Evolutionary conservation across 2,329 filamentous ascomycete genomes (phyloP), one percentile per base, ranked within the genome.

Genomic region (Peltaster fructicola): DNA sequence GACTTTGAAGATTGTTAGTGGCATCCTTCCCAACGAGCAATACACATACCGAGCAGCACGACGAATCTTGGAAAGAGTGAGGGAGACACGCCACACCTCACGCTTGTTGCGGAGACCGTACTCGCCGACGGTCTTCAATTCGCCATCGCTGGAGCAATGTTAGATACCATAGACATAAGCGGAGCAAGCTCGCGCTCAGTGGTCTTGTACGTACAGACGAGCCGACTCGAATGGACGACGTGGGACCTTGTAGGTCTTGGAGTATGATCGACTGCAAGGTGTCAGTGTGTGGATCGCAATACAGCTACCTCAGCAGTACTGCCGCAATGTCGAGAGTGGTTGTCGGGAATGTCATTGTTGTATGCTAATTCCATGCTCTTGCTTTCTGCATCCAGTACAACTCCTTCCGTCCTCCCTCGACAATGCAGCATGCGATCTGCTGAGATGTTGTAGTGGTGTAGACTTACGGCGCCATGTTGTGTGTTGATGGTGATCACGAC

Each of bases 51-150:
- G 88, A 59, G 88, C 88, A 76, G 88, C 88, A 92, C 88, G 88
- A 84, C 88, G 88, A 54, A 98, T 98, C 77, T 95, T 95, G 68
- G 88, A 95, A 56, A 98, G 77, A 54, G 85, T 93, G 63, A 98
- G 77, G 73, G 81, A 76, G 65, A 98, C 88, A 65, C 88, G 82
- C 88, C 88, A 98, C 57, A 98, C 88, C 73, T 98, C 88, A 71
- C 88, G 85, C 82, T 98, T 98, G 73, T 98, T 98, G 66, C 84
- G 80, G 53, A 98, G 81, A 66, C 88, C 88, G 72, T 90, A 98
- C 70, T 98, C 88, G 65, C 88, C 88, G 54, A 98, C 85, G 63
- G 88, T 77, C 79, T 98, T 98, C 64, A 98, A 68, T 70, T 98
- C 88, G 56, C 84, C 81, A 70, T 98, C 88, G 69, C 88, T 95